These are phyloP conservation scores for Spirogloea muscicola DNA, from an alignment of 139 green algal genomes.

Conservation along the genomic window DNA sequence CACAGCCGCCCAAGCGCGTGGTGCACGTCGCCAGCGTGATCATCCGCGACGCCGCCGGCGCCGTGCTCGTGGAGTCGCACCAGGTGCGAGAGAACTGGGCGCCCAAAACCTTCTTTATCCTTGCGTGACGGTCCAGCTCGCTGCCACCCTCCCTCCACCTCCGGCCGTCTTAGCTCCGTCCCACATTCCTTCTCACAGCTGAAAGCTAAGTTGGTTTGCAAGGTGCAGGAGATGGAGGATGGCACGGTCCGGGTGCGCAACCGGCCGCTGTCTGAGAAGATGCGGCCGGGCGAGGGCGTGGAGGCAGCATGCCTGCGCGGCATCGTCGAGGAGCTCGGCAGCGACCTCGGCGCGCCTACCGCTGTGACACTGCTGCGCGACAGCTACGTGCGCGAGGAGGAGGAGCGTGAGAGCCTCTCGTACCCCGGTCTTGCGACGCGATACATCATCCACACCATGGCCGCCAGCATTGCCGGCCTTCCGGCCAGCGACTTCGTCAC, in stretches of 20 bases:
- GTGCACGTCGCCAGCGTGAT: constrained; percentile 40
- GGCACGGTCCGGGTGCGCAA: constrained; percentile 15
- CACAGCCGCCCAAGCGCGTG: constrained; percentile 18
- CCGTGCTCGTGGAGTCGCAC: constrained; percentile 34
- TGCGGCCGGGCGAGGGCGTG: constrained; percentile 26
- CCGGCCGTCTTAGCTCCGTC: too few relatives aligned
- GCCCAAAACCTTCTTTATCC: too few relatives aligned
- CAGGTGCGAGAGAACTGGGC: too few relatives aligned
- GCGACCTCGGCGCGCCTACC: constrained; percentile 15
- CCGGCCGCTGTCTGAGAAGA: constrained; percentile 41
- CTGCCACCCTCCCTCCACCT: too few relatives aligned
- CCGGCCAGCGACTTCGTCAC: constrained; percentile 21
- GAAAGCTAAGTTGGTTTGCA: too few relatives aligned
- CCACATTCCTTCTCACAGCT: too few relatives aligned
- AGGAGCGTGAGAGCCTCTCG: constrained; percentile 42
- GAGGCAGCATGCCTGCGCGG: constrained; percentile 31
- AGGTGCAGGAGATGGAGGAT: constrained; percentile 44
- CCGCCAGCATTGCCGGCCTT: constrained; percentile 14
- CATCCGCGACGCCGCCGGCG: constrained; percentile 3
- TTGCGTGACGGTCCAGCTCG: too few relatives aligned
- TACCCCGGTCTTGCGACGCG: constrained; percentile 33
- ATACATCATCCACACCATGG: constrained; percentile 39
- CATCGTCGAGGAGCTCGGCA: constrained; percentile 41
- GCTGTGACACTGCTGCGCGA: constrained; percentile 12
- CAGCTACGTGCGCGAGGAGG: constrained; percentile 29